Evolutionary conservation across 2,329 filamentous ascomycete species (phyloP), one percentile per base, ranked within the genome.

Genomic region (Aspergillus aculeatus): DNA sequence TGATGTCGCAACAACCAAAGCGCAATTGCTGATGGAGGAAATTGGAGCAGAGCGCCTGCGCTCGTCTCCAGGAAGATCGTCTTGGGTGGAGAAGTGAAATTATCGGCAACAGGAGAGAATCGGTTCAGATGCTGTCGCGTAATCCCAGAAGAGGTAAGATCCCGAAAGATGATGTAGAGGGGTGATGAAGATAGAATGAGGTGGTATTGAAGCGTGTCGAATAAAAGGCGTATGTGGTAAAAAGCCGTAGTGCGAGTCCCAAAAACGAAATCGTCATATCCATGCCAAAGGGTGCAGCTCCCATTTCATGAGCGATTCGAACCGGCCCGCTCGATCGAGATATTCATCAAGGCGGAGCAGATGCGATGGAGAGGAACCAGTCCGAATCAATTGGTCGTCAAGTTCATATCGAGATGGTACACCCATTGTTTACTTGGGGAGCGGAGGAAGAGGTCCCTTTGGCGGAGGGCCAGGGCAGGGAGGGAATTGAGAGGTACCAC

Each of bases 381-480:
- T 62, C 38, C 62, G 64, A 66, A 64, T 67, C 63, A 62, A 61
- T 66, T 62, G 63, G 67, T 74, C 72, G 66, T 74, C 68, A 72
- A 62, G 60, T 67, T 74, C 71, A 67, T 73, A 66, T 65, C 62
- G 62, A 54, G 61, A 44, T 44, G 38, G 58, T 53, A 58, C 53
- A 59, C 54, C 29, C 47, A 44, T 49, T 44, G 51, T 66, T 72
- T 75, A 75, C 68, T 75, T 75, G 38, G 73, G 73, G 62, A 75
- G 68, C 57, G 73, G 73, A 66, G 73, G 73, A 29, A 75, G 68
- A 70, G 73, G 73, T 54, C 73, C 73, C 72, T 73, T 74, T 54
- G 73, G 73, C 56, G 73, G 73, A 66, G 73, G 73, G 44, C 73
- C 73, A 5, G 73, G 73, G 68, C 73, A 75, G 56, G 73, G 73